Percentiles rank a stretch among this genome's conserved stretches.
phyloP scores from a whole-genome alignment of 352 stramenopile genomes.

The Globisporangium spinosum region DNA sequence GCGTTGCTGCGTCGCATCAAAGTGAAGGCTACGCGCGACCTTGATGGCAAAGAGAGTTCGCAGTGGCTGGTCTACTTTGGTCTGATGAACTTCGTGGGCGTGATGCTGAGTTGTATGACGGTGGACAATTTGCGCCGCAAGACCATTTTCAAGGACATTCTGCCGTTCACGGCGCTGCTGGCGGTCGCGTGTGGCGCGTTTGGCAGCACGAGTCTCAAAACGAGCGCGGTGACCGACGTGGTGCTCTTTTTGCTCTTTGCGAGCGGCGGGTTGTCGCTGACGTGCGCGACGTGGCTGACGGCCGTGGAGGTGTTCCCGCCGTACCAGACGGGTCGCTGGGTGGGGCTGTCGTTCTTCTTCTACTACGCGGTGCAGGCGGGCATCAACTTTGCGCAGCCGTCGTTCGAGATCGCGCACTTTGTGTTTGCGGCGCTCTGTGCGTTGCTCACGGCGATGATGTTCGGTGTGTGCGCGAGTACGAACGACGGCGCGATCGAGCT shows the following conservation, averaged over 20 bases:
- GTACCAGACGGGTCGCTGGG: constrained; percentile 66
- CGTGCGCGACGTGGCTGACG: constrained; percentile 77
- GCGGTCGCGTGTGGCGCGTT: constrained; percentile 59
- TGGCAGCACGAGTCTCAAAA: constrained; percentile 38
- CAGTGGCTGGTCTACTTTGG: constrained; percentile 82
- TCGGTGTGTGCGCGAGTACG: constrained; percentile 72
- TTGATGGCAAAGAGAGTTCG: constrained; percentile 54
- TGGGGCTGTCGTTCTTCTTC: constrained; percentile 66
- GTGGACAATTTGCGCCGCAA: constrained; percentile 86
- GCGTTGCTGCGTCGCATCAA: constrained; percentile 59
- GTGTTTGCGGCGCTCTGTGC: constrained; percentile 65
- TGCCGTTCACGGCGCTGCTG: constrained; percentile 62
- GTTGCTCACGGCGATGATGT: constrained; percentile 73
- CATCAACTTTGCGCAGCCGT: constrained; percentile 60
- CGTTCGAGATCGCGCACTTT: constrained; percentile 75
- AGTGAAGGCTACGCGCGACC: constrained; percentile 44
- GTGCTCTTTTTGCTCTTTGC: constrained; percentile 65
- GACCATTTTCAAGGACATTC: constrained; percentile 86
- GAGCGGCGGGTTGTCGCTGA: constrained; percentile 64
- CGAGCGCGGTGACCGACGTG: constrained; percentile 43
- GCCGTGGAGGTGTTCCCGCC: constrained; percentile 83
- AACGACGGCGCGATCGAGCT: constrained; percentile 82
- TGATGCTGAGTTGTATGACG: constrained; percentile 63
- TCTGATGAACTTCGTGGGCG: constrained; percentile 65
- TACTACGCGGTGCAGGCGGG: constrained; percentile 73